Evolutionary conservation across 2,329 filamentous ascomycete species (phyloP), one percentile per base, ranked within the genome.

Genomic region (Chaetoscypha palmicola): DNA sequence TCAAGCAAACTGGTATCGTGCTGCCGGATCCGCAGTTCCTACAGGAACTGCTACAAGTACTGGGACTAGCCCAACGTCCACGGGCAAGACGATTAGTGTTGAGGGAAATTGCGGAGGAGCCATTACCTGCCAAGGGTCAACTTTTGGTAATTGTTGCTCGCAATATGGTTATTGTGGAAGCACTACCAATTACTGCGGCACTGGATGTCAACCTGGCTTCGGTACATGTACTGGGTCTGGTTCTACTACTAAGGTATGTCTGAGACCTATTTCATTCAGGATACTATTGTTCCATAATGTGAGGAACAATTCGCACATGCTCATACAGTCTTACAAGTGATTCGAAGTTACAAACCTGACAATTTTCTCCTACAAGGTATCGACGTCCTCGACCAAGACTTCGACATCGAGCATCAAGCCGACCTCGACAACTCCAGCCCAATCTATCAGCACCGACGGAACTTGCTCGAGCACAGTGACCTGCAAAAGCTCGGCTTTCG

Each of bases 1-100:
- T 14, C 41, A 48, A 9, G 63, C 55, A 4, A 60, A 65, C 36
- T 74, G 70, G 71, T 74, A 74, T 39, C 44, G 58, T 17, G 48
- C 49, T 31, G 51, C 43, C 9, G 45, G 40, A 34, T 23, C 43
- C 4, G 40, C 21, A 14, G 41, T 38, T 17, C 24, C 48, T 4
- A 38, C 37, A 10, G 38, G n/a, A 16, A 19, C 30, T n/a, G 17
- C 38, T 22, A 23, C 38, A 16, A 34, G 32, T 16, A 34, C 32
- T 28, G 24, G 7, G 7, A 7, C 24, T 28, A 28, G 7, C 4
- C 32, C 32, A 4, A 34, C 32, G 9, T 12, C 32, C 21, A 20
- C 38, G 14, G 28, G 20, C 3, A 28, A 41, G 30, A 43, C 23
- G 7, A 34, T 49, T 2, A 46, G 42, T 26, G 35, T 16, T 11